Base-by-base conservation (phyloP, 1,139 yeast genomes). In the Kodamaea arcana region DNA sequence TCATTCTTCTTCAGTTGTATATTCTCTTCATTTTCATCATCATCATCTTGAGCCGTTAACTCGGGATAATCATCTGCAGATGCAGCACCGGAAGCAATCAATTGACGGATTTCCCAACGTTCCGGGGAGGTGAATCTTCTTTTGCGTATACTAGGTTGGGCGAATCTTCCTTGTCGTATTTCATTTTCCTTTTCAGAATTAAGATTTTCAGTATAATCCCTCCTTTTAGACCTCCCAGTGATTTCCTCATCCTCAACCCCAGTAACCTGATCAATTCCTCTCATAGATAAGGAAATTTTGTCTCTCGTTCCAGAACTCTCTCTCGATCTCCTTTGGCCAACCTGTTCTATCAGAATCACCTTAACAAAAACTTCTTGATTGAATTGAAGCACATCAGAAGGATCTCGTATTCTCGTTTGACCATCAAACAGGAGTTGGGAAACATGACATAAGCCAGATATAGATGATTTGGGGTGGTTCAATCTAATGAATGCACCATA, bases 71-170 rank as follows among this genome's bases (percentile, higher is more conserved):
- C 92, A 10, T 78, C 71, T 0, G 82, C 76, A 2, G 79, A 69
- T 0, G 78, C 77, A 0, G 76, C 92, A 2, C 95, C 95, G 3
- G 94, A 78, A 0, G 94, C 83, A 24, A 83, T 81, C 23, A 86
- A 63, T 50, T 90, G 97, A 23, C 85, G 68, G 34, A 86, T 72
- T 50, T 90, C 97, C 95, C 96, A 90, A 38, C 90, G 62, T 54
- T 90, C 97, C 1, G 95, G 94, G 0, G 94, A 83, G 0, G 94
- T 81, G 25, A 83, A 56, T 33, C 86, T 62, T 46, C 79, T 68
- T 37, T 65, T 58, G 16, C 24, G 35, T 33, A 56, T 21, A 28
- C 31, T 29, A 32, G 35, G 21, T 27, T 28, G 33, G 20, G 17
- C 32, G 16, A 7, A 30, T 37, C 44, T 39, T 23, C 44, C 32